Percentiles rank a stretch among this genome's conserved stretches.
phyloP scores from a whole-genome alignment of 2,329 filamentous ascomycete species.

The Colletotrichum gloeosporioides region DNA sequence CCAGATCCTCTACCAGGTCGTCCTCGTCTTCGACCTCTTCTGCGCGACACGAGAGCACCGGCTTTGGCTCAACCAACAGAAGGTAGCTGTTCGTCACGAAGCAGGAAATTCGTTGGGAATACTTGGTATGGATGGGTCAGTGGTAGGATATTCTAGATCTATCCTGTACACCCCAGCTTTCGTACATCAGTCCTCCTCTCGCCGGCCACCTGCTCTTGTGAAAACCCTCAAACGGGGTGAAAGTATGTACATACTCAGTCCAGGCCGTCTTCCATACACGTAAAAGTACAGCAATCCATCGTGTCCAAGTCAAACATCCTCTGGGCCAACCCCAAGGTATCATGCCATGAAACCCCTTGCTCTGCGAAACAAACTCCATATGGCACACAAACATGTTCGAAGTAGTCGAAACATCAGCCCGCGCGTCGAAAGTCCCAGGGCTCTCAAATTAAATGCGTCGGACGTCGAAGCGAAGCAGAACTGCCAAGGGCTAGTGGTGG shows the following conservation, averaged over 20 bases:
- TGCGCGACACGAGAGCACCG: constrained; percentile 70
- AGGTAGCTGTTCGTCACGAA: constrained; percentile 40
- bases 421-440: neutral
- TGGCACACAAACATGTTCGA: constrained; percentile 1
- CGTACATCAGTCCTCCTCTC: neutral
- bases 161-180: constrained; percentile 5
- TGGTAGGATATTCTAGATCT: constrained; percentile 20
- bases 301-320: constrained; percentile 21
- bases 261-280: constrained; percentile 20
- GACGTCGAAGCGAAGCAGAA: neutral
- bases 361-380: constrained; percentile 18
- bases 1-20: constrained; percentile 41
- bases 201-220: neutral
- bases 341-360: constrained; percentile 18
- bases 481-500: constrained; percentile 45
- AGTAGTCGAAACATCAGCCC: neutral
- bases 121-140: neutral
- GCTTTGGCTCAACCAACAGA: constrained; percentile 73
- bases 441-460: neutral
- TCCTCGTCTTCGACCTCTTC: constrained; percentile 53
- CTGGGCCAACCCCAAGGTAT: constrained; percentile 20
- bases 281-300: constrained; percentile 23
- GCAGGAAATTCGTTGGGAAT: neutral
- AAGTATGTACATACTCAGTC: constrained; percentile 21
- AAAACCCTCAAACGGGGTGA: neutral